Evolutionary conservation across 768 basidiomycete genomes (phyloP), one percentile per base, ranked within the genome.

Genomic region (Rhizopogon salebrosus): DNA sequence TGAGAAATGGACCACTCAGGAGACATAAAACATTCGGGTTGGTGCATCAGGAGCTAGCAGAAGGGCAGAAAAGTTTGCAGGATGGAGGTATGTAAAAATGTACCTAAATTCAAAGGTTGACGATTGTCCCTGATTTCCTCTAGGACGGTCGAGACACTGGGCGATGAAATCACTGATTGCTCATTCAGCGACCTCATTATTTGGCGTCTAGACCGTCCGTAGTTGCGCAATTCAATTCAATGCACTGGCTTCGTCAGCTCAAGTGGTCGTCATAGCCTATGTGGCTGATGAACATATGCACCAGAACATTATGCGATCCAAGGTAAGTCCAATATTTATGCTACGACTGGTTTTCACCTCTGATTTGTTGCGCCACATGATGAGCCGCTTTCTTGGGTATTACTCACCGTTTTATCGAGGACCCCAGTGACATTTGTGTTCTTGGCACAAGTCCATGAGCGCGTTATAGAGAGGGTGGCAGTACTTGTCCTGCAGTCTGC

Each of bases 11-110:
- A 79, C 51, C 72, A 82, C 54, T 65, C 72, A 18, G 81, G 80
- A 79, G 34, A 70, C 83, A 34, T 81, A 80, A 42, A 66, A 62
- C 6, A 73, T 74, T 90, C 42, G 85, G 89, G 48, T 71, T 70
- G 8, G 63, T 84, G n/a, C 73, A 84, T 46, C 67, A 63, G 23
- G 69, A 77, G 54, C 68, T 86, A 20, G 84, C 85, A 54, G 79
- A 83, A 9, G 63, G 85, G 6, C 22, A 70, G 39, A 57, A 62
- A 27, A 75, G 74, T 29, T 54, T 64, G 10, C 64, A 64, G 5
- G 64, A 61, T 35, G 46, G 36, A 45, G 34, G 42, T 45, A 4
- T 16, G 43, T 45, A 20, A 45, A 6, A 45, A 8, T 18, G 11
- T 11, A 42, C n/a, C 26, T 1, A 43, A 27, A 24, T n/a, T 6